Percentiles rank a stretch among this genome's conserved stretches.
Conservation (phyloP, 1,139 yeast species). For the Yamadazyma siamensis region DNA sequence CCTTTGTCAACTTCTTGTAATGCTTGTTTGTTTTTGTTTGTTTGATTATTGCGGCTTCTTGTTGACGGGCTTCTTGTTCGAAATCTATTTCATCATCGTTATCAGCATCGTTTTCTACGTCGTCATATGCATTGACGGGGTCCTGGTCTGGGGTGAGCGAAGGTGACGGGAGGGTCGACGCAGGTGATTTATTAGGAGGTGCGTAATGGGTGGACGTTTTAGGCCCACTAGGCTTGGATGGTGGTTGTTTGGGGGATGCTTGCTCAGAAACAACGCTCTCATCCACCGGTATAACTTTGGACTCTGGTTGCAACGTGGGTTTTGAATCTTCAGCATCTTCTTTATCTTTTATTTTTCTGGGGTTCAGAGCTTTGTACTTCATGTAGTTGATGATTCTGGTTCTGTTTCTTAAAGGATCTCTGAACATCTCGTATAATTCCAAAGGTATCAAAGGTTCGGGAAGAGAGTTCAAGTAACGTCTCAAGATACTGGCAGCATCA, state of each 20-base stretch:
- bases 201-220: too few species aligned
- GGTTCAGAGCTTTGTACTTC: conserved; percentile 48
- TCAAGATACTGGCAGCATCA: conserved; percentile 88
- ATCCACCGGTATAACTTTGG: too few species aligned
- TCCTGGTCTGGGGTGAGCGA: conserved; percentile 7
- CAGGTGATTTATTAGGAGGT: background rate
- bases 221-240: background rate
- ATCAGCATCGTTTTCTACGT: conserved; percentile 3
- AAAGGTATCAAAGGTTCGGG: conserved; percentile 93
- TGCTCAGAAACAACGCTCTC: background rate
- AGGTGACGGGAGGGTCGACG: conserved; percentile 9
- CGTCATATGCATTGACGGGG: conserved; percentile 2
- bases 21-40: conserved; percentile 26
- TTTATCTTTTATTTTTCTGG: conserved; percentile 19
- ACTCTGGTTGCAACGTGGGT: conserved; percentile 1
- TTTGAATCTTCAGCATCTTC: background rate
- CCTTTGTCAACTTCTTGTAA: conserved; percentile 48
- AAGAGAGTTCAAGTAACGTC: conserved; percentile 81
- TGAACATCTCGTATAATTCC: conserved; percentile 69
- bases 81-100: conserved; percentile 4
- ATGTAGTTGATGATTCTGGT: conserved; percentile 61
- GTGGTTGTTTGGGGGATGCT: conserved; percentile 1
- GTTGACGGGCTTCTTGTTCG: background rate
- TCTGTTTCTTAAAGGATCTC: conserved; percentile 69
- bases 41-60: conserved; percentile 5